Conservation (phyloP, 345 rosid species). For the Brassica carinata region DNA sequence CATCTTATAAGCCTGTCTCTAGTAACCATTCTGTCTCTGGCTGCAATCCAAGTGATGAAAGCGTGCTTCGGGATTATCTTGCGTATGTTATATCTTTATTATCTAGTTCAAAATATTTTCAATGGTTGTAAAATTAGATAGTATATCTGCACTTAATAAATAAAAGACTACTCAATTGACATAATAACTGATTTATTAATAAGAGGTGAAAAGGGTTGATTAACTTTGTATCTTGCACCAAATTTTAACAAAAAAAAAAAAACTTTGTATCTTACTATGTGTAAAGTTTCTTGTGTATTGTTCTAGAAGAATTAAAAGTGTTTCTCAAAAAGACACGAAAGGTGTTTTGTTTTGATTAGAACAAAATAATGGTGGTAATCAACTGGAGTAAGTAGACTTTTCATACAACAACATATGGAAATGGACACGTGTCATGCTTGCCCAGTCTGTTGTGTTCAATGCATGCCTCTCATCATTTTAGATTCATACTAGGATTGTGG, state of each 20-base stretch:
- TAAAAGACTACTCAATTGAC: background rate
- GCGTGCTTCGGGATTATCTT: no score
- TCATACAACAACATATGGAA: slow-evolving; percentile 12
- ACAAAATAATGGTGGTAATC: slow-evolving; percentile 31
- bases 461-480: slow-evolving; percentile 38
- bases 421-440: slow-evolving; percentile 24
- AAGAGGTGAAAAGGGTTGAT: background rate
- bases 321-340: background rate
- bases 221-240: background rate
- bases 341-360: background rate
- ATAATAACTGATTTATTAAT: background rate
- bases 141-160: background rate
- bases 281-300: background rate
- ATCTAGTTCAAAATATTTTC: background rate
- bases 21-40: no score
- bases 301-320: slow-evolving; percentile 2
- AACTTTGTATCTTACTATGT: background rate
- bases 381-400: slow-evolving; percentile 35
- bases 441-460: slow-evolving; percentile 16
- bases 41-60: no score
- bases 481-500: slow-evolving; percentile 36
- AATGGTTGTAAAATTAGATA: background rate
- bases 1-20: no score
- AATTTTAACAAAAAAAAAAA: no score
- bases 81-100: background rate